Conservation (phyloP, 345 rosid genomes). For the thale cress (Arabidopsis thaliana) region DNA sequence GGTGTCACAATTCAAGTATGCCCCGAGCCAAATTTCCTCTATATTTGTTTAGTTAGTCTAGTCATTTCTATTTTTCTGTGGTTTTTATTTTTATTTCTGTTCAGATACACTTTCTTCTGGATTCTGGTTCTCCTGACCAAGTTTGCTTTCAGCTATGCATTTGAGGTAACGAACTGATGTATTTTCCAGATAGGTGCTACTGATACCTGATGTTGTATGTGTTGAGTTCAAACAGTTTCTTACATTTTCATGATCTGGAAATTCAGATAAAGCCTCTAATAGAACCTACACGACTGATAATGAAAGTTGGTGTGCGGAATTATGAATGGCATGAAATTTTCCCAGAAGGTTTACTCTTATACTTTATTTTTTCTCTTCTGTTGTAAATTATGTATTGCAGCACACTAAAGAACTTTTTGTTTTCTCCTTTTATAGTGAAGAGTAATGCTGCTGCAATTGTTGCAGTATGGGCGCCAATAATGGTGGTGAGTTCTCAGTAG, state of each 20-base stretch:
- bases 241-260: conserved; percentile 31
- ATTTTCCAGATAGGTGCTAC: conserved; percentile 23
- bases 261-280: conserved; percentile 91
- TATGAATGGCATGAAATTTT: conserved; percentile 93
- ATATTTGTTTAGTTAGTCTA: conserved; percentile 24
- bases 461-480: conserved; percentile 95
- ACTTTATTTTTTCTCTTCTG: conserved; percentile 11
- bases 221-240: conserved; percentile 5
- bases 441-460: conserved; percentile 88
- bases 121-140: conserved; percentile 75
- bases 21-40: conserved; percentile 31
- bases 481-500: conserved; percentile 68
- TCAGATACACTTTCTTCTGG: conserved; percentile 89
- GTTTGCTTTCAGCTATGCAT: conserved; percentile 78
- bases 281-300: conserved; percentile 76
- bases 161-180: conserved; percentile 66
- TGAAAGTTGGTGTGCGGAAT: conserved; percentile 67
- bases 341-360: conserved; percentile 64
- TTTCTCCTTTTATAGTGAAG: conserved; percentile 59
- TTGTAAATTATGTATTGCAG: conserved; percentile 7
- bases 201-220: conserved; percentile 20
- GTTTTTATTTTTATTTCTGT: conserved; percentile 20
- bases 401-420: conserved; percentile 22
- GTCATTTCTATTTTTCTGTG: conserved; percentile 1
- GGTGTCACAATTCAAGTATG: conserved; percentile 84